These are phyloP conservation scores for Cinchona pubescens DNA, from an alignment of 257 asterid species.

Conservation along the genomic window DNA sequence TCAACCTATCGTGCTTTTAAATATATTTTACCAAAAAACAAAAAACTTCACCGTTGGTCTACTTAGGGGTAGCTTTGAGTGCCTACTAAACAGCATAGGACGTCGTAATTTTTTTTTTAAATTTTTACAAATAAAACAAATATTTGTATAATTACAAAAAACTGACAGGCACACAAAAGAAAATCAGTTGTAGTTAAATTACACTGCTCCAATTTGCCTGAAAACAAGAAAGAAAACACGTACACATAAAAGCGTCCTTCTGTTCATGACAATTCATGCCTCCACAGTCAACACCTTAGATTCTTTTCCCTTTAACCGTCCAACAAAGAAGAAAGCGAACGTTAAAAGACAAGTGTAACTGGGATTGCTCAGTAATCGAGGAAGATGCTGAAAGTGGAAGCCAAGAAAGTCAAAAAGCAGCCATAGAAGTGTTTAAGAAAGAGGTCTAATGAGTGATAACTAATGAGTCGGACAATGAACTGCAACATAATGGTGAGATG, in stretches of 20 bases:
- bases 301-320: too few species aligned
- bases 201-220: neutral
- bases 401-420: neutral
- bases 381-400: conserved; percentile 3
- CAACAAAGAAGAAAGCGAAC: neutral
- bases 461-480: too few species aligned
- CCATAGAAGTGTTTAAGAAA: neutral
- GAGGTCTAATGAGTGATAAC: neutral
- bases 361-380: neutral
- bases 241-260: too few species aligned
- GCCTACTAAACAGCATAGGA: neutral
- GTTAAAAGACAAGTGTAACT: neutral
- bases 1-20: neutral
- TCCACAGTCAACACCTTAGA: too few species aligned
- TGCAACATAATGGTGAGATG: too few species aligned
- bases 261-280: too few species aligned
- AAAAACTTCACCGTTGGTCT: neutral
- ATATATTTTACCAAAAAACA: neutral
- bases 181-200: neutral
- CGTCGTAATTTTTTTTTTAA: neutral
- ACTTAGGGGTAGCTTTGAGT: neutral
- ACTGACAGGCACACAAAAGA: neutral
- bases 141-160: neutral
- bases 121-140: neutral
- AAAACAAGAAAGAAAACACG: too few species aligned